A percentile compares a stretch with the other conserved stretches of the same genome.
These are phyloP conservation scores for Pythium apleroticum DNA, from an alignment of 352 stramenopile species.

Conservation along the genomic window DNA sequence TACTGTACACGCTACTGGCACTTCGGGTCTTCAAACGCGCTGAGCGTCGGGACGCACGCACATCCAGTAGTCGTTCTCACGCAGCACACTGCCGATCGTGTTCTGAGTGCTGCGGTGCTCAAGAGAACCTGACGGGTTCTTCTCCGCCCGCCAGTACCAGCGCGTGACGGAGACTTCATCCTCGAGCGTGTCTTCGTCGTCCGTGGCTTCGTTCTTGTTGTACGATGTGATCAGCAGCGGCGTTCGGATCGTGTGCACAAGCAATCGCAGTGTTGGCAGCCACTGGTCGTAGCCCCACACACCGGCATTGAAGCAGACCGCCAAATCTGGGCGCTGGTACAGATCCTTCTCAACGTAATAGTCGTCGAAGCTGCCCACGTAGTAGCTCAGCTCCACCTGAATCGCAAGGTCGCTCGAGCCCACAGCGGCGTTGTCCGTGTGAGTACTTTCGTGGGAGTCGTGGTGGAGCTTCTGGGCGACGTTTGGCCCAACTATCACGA, in stretches of 20 bases:
- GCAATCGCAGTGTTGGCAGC: slow-evolving; percentile 64
- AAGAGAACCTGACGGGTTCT: slow-evolving; percentile 55
- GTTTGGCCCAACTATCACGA: slow-evolving; percentile 80
- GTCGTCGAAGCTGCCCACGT: slow-evolving; percentile 65
- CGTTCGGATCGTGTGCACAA: slow-evolving; percentile 52
- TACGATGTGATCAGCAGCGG: slow-evolving; percentile 84
- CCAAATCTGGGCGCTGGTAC: slow-evolving; percentile 57
- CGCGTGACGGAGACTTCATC: slow-evolving; percentile 39
- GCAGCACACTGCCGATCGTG: slow-evolving; percentile 48
- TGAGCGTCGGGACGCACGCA: slow-evolving; percentile 44
- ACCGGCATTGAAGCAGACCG: slow-evolving; percentile 83
- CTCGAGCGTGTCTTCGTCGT: slow-evolving; percentile 80
- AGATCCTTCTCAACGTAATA: slow-evolving; percentile 45
- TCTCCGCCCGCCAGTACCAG: slow-evolving; percentile 76
- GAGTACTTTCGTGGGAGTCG: slow-evolving; percentile 27
- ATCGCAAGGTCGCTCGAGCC: slow-evolving; percentile 21
- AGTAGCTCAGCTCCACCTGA: slow-evolving; percentile 60
- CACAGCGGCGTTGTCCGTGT: slow-evolving; percentile 5
- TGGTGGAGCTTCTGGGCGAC: slow-evolving; percentile 57
- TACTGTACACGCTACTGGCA: neutral
- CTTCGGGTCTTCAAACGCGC: neutral
- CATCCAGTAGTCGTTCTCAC: slow-evolving; percentile 86
- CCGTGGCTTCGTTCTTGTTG: slow-evolving; percentile 76
- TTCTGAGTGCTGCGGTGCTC: slow-evolving; percentile 60
- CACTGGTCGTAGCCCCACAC: slow-evolving; percentile 90